Conservation (phyloP, 768 basidiomycete species). For the Hortiboletus flavorubellus region DNA sequence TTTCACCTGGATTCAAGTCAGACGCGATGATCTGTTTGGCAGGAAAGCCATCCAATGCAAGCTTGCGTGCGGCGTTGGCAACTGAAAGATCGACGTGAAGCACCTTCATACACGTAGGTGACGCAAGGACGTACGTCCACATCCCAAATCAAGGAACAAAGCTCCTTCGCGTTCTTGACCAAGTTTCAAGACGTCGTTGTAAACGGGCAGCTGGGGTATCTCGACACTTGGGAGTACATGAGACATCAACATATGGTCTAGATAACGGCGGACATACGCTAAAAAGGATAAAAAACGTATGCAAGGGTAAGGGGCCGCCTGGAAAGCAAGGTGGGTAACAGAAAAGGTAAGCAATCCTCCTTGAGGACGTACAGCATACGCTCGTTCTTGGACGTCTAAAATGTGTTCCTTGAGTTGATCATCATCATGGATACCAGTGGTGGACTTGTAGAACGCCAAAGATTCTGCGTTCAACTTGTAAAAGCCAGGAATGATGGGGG, state of each 20-base stretch:
- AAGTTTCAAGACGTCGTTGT: slow-evolving; percentile 32
- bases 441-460: slow-evolving; percentile 26
- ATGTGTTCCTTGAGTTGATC: slow-evolving; percentile 33
- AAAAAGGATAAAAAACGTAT: slow-evolving; percentile 20
- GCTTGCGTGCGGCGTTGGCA: slow-evolving; percentile 41
- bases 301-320: slow-evolving; percentile 22
- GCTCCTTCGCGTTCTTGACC: slow-evolving; percentile 35
- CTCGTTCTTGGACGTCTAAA: slow-evolving; percentile 31
- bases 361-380: slow-evolving; percentile 27
- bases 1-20: slow-evolving; percentile 37
- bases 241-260: neutral
- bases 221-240: slow-evolving; percentile 13
- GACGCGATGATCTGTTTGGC: slow-evolving; percentile 35
- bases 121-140: slow-evolving; percentile 35
- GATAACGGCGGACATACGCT: slow-evolving; percentile 4
- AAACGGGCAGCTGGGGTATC: slow-evolving; percentile 19
- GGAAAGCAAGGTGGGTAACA: neutral
- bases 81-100: slow-evolving; percentile 22
- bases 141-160: slow-evolving; percentile 44
- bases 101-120: neutral
- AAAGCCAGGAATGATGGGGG: slow-evolving; percentile 12
- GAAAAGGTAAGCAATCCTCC: neutral
- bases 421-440: slow-evolving; percentile 30
- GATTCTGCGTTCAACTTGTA: slow-evolving; percentile 13
- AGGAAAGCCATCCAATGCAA: slow-evolving; percentile 42